A percentile compares a stretch with the other conserved stretches of the same genome.
Conservation (phyloP, 1,139 yeast species). For the Pichia norvegensis region DNA sequence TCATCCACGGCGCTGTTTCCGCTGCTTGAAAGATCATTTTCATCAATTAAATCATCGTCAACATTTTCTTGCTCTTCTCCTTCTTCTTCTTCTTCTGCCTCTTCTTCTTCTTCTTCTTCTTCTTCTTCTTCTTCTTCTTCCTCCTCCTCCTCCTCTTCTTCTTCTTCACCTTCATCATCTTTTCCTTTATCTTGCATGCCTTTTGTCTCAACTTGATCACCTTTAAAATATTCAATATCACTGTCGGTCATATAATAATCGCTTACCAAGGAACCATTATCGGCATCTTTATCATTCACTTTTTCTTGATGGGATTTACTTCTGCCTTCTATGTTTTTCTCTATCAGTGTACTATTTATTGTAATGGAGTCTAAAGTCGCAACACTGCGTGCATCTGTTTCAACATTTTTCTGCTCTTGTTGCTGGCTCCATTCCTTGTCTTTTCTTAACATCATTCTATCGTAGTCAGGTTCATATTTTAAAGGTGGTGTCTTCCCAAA, state of each 20-base stretch:
- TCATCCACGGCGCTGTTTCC: conserved; percentile 1
- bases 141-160: too few relatives aligned
- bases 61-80: conserved; percentile 7
- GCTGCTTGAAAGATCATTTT: neutral
- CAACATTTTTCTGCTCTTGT: neutral
- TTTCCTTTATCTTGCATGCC: too few relatives aligned
- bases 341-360: neutral
- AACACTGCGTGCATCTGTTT: neutral
- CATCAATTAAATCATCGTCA: conserved; percentile 1
- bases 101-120: neutral
- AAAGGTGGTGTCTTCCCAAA: neutral
- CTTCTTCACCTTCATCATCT: too few relatives aligned
- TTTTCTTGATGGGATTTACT: too few relatives aligned
- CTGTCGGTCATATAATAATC: neutral
- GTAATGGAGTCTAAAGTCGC: neutral
- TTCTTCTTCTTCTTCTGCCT: neutral
- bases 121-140: too few relatives aligned
- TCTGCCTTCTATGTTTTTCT: neutral
- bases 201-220: neutral
- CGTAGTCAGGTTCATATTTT: neutral
- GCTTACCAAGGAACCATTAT: neutral
- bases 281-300: neutral
- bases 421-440: neutral
- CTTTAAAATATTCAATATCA: neutral
- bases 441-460: neutral